Base-by-base conservation (phyloP, 805 yeast genomes). In the Kluyveromyces nonfermentans region DNA sequence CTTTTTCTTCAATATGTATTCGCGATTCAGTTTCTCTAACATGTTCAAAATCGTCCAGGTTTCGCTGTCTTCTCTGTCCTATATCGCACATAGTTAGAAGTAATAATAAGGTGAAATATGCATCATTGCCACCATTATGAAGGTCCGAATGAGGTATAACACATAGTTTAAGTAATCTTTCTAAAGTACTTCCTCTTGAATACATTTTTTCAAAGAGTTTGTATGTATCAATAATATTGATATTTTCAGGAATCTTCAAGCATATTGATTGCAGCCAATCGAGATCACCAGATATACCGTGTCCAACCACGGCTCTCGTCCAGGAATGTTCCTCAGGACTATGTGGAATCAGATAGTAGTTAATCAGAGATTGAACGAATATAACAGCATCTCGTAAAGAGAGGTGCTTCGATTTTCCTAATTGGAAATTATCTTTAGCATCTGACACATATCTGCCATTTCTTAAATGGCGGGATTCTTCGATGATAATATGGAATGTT, bases 61-160 rank as follows among this genome's bases (percentile, higher is more conserved):
- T 50, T 18, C 45, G 39, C 37, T 51, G 55, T 18, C 33, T 50
- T 38, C 66, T 48, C 30, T 53, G 54, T 33, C 55, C 54, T 14
- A 60, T 51, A 55, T 80, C 85, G 41, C 77, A 66, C 45, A 77
- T 53, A 28, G 69, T 68, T 53, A 79, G 46, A 7, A 74, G 70
- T n/a, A 74, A 64, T 25, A 73, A 43, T 38, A 81, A 57, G 0
- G 88, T 82, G 50, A 70, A 79, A 51, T 78, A 76, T 7, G 85
- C 77, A 58, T 82, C 89, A 53, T 82, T 82, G 2, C 80, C 85
- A 1, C 83, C 88, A 55, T 82, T 82, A 56, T 82, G 88, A 35
- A 82, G 63, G 49, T 67, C 70, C 1, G 78, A 71, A 53, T 77
- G 77, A 1, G 85, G 83, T 7, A 82, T 67, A 22, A 64, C 64